phyloP scores from a whole-genome alignment of 179 eudicot genomes.

The Carnegiea gigantea region DNA sequence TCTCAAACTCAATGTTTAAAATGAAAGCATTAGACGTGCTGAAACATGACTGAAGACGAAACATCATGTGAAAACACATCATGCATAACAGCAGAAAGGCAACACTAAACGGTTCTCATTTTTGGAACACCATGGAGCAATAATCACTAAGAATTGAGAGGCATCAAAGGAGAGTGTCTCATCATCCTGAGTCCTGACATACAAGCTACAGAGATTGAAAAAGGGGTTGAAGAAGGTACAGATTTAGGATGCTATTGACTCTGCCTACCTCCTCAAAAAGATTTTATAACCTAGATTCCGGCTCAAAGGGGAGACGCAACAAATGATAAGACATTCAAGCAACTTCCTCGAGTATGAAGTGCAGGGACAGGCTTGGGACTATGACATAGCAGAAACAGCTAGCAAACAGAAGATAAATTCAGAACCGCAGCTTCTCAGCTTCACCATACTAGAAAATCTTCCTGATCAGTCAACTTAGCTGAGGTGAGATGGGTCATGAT shows the following conservation, averaged over 20 bases:
- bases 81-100: neutral
- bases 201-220: neutral
- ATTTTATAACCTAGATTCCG: neutral
- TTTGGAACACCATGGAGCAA: slow-evolving; percentile 1
- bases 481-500: neutral
- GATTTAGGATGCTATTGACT: neutral
- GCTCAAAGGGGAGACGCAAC: neutral
- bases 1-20: neutral
- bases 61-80: slow-evolving; percentile 12
- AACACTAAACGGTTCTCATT: neutral
- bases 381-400: neutral
- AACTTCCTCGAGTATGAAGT: neutral
- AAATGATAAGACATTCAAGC: neutral
- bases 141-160: slow-evolving; percentile 10
- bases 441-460: neutral
- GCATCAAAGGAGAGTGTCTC: slow-evolving; percentile 15
- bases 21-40: neutral
- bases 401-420: neutral
- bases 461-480: neutral
- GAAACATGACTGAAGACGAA: neutral
- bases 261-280: neutral
- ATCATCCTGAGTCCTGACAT: slow-evolving; percentile 10
- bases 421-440: neutral
- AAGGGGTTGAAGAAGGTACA: slow-evolving; percentile 2
- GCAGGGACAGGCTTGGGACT: neutral